Percentiles rank a stretch among this genome's conserved stretches.
These are phyloP conservation scores for Hygrophoropsis aurantiaca DNA, from an alignment of 768 basidiomycete genomes.

Conservation along the genomic window DNA sequence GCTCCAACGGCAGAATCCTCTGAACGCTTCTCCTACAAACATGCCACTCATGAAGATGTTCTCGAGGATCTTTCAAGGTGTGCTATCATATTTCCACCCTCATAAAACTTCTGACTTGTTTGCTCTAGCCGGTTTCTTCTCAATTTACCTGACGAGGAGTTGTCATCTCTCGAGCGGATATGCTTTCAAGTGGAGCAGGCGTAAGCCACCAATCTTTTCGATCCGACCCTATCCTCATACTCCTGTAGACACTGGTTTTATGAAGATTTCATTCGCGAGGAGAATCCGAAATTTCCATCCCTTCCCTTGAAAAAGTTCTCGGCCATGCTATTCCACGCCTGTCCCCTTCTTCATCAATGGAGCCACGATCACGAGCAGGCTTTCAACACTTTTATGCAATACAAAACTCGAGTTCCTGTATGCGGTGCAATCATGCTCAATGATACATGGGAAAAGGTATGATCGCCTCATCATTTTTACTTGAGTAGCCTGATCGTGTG, in stretches of 20 bases:
- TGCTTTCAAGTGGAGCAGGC: constrained; percentile 99
- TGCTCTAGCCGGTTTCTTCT: constrained; percentile 84
- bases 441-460: constrained; percentile 88
- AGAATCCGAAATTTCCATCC: constrained; percentile 84
- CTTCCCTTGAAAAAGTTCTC: constrained; percentile 92
- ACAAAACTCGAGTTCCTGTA: constrained; percentile 95
- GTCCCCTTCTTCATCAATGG: constrained; percentile 81
- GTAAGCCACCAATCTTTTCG: constrained; percentile 47
- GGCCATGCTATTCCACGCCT: constrained; percentile 82
- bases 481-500: constrained; percentile 9
- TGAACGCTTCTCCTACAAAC: constrained; percentile 57
- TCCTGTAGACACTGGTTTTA: constrained; percentile 94
- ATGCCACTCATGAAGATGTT: constrained; percentile 80
- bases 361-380: constrained; percentile 82
- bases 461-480: constrained; percentile 10
- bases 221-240: constrained; percentile 12
- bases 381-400: constrained; percentile 89
- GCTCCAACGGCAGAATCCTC: constrained; percentile 40
- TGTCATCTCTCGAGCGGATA: constrained; percentile 86
- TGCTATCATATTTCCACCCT: constrained; percentile 12
- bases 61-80: constrained; percentile 91
- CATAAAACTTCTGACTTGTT: constrained; percentile 11
- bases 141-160: constrained; percentile 92
- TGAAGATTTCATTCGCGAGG: constrained; percentile 96
- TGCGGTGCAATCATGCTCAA: constrained; percentile 98